A percentile compares a stretch with the other conserved stretches of the same genome.
These are phyloP conservation scores for Begonia loranthoides DNA, from an alignment of 306 rosid genomes.

Conservation along the genomic window DNA sequence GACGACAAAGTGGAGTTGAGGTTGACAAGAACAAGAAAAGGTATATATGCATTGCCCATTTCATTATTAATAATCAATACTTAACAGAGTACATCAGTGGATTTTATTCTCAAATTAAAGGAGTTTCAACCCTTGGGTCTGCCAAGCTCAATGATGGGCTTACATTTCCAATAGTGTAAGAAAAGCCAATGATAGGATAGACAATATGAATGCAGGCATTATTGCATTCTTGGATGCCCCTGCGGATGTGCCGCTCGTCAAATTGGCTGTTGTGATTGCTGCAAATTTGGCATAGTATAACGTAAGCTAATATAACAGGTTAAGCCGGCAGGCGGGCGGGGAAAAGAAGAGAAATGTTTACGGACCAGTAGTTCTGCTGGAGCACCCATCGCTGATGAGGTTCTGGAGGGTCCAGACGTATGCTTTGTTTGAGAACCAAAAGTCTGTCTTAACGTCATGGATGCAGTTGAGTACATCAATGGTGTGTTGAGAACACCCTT, in stretches of 20 bases:
- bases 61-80: background rate
- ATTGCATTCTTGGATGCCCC: background rate
- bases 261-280: background rate
- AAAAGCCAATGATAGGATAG: background rate
- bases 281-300: background rate
- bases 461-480: slow-evolving; percentile 1
- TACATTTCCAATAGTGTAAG: background rate
- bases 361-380: background rate
- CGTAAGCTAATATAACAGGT: background rate
- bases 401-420: slow-evolving; percentile 1
- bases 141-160: background rate
- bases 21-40: no score
- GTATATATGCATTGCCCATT: no score
- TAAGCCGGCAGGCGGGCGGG: no score
- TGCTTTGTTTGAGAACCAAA: slow-evolving; percentile 5
- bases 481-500: slow-evolving; percentile 7
- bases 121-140: background rate
- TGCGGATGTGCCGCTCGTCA: background rate
- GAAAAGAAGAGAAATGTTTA: no score
- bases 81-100: background rate
- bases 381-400: background rate
- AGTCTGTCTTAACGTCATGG: slow-evolving; percentile 3
- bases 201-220: background rate
- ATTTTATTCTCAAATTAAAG: background rate
- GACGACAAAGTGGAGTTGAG: no score